A percentile compares a stretch with the other conserved stretches of the same genome.
Conservation (phyloP, 2,329 filamentous ascomycete genomes). For the Colletotrichum sp. region DNA sequence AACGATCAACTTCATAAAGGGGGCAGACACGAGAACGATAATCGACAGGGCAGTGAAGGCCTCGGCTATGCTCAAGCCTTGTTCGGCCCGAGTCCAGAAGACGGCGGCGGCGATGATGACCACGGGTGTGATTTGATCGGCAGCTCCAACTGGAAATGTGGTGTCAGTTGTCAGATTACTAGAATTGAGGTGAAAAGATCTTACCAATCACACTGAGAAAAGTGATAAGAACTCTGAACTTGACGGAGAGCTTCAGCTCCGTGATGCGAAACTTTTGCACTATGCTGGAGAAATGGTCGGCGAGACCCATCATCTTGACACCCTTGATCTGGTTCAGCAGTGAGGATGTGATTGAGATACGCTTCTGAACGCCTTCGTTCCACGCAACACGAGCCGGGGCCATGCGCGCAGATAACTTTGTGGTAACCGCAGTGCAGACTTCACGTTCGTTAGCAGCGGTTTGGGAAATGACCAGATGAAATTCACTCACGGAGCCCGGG, state of each 20-base stretch:
- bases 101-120: conserved; percentile 38
- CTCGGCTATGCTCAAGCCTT: conserved; percentile 33
- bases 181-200: neutral
- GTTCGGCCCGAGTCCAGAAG: conserved; percentile 33
- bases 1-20: conserved; percentile 35
- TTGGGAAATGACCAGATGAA: neutral
- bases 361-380: conserved; percentile 43
- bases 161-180: neutral
- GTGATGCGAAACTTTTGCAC: conserved; percentile 39
- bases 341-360: conserved; percentile 42
- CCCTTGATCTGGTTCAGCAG: conserved; percentile 47
- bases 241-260: conserved; percentile 43
- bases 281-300: conserved; percentile 32
- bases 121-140: conserved; percentile 33
- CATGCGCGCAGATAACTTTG: conserved; percentile 27
- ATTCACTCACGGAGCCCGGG: conserved; percentile 29
- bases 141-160: conserved; percentile 24
- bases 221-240: conserved; percentile 39
- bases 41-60: conserved; percentile 42
- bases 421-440: conserved; percentile 23
- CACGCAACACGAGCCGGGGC: conserved; percentile 41
- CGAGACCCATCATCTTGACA: conserved; percentile 49
- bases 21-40: conserved; percentile 35
- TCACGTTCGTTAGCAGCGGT: conserved; percentile 30
- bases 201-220: conserved; percentile 33